phyloP scores from a whole-genome alignment of 768 basidiomycete species.

The Pholiota conissans region DNA sequence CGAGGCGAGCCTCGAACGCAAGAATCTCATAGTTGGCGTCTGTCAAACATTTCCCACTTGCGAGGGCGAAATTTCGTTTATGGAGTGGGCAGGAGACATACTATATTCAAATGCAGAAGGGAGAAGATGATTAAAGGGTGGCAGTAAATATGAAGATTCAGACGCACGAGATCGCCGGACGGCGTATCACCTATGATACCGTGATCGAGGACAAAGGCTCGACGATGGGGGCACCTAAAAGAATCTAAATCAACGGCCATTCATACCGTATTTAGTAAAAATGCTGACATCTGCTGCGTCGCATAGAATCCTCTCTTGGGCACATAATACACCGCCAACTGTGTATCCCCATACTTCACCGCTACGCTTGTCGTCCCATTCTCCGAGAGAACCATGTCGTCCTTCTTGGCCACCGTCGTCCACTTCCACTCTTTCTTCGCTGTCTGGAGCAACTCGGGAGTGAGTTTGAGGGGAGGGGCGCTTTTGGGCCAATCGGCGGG shows the following conservation, averaged over 20 bases:
- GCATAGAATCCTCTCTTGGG: slow-evolving; percentile 60
- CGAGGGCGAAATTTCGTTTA: slow-evolving; percentile 58
- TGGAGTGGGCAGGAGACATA: no score
- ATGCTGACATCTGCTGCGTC: slow-evolving; percentile 73
- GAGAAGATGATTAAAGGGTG: slow-evolving; percentile 38
- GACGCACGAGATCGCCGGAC: slow-evolving; percentile 46
- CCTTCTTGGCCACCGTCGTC: slow-evolving; percentile 45
- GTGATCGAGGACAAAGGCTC: slow-evolving; percentile 71
- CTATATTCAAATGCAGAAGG: not conserved
- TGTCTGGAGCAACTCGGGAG: no score
- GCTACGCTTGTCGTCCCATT: slow-evolving; percentile 50
- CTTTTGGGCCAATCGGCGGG: slow-evolving; percentile 72
- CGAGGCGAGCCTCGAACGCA: slow-evolving; percentile 45
- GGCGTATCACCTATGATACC: slow-evolving; percentile 68
- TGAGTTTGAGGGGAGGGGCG: slow-evolving; percentile 47
- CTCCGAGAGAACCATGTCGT: slow-evolving; percentile 48
- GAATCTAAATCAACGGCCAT: no score
- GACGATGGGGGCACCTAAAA: slow-evolving; percentile 43
- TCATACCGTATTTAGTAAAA: no score
- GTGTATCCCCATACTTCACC: slow-evolving; percentile 62
- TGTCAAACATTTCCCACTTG: slow-evolving; percentile 56
- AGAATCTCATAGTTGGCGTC: slow-evolving; percentile 60
- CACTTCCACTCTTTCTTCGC: slow-evolving; percentile 52
- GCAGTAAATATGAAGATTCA: no score
- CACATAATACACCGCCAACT: slow-evolving; percentile 68